Percentiles rank a stretch among this genome's conserved stretches.
These are phyloP conservation scores for Cladosporium sp. DNA, from an alignment of 2,329 filamentous ascomycete species.

Conservation along the genomic window DNA sequence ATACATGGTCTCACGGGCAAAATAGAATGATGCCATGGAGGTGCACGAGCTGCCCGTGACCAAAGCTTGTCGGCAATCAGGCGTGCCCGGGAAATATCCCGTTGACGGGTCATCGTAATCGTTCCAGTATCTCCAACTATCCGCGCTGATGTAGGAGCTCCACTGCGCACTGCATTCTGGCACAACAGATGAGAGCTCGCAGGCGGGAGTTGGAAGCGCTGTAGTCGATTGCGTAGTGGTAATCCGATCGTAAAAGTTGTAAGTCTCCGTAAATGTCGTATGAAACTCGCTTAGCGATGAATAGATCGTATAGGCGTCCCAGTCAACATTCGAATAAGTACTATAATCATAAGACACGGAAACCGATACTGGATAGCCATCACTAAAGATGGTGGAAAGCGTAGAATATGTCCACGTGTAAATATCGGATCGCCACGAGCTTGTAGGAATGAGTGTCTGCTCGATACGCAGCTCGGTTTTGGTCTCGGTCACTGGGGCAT, in stretches of 20 bases:
- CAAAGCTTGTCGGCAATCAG: slow-evolving; percentile 1
- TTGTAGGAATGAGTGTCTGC: neutral
- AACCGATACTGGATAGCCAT: slow-evolving; percentile 3
- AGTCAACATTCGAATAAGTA: neutral
- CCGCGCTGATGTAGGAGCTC: slow-evolving; percentile 3
- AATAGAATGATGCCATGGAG: slow-evolving; percentile 2
- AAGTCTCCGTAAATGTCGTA: neutral
- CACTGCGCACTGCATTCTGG: neutral
- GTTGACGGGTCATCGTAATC: neutral
- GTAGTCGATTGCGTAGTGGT: neutral
- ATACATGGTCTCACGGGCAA: neutral
- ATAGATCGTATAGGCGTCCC: neutral
- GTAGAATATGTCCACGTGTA: neutral
- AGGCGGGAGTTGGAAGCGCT: neutral
- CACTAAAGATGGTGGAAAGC: neutral
- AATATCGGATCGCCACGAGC: neutral
- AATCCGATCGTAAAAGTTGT: neutral
- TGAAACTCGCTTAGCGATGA: neutral
- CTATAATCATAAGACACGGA: neutral
- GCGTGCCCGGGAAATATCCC: neutral
- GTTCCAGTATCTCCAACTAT: neutral
- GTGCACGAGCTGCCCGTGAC: neutral
- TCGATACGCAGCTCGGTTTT: neutral
- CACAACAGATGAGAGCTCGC: neutral
- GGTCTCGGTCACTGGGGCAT: neutral